Base-by-base conservation (phyloP, 139 green algal species). In the Spirogloea muscicola region DNA sequence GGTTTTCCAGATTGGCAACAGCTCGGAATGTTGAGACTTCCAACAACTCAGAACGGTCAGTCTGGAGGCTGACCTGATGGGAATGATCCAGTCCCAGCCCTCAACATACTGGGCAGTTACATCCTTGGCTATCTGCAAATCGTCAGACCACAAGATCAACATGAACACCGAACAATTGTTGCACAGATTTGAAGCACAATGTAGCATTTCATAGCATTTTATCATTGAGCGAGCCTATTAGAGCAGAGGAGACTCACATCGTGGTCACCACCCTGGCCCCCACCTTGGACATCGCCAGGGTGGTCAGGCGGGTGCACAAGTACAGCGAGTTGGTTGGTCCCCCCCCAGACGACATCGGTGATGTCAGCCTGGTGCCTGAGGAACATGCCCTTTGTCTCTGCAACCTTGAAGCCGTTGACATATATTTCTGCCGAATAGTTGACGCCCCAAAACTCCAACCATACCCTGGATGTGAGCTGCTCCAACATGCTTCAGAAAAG, bases 61-160 rank as follows among this genome's bases (percentile, higher is more conserved):
- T 49, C 13, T 13, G 66, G 27, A 71, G 41, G 18, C 16, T 16
- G 27, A 79, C 71, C 71, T 55, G 41, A 83, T 71, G 25, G 76
- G 76, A 38, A 41, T 44, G 37, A 83, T 83, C 76, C 76, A 83
- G 42, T 83, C 76, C 76, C 76, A 83, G 31, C 76, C 76, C 58
- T 83, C 76, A 59, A 83, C 76, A 63, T 83, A 83, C 40, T 83
- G 74, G 10, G 72, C 42, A 33, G 76, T 72, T 3, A 83, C 76
- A 72, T 83, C 76, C 41, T 83, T 80, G 7, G 76, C 76, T 42
- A 83, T 82, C 74, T 84, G 55, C 60, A 64, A n/a, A n/a, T n/a
- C n/a, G n/a, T n/a, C n/a, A n/a, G n/a, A n/a, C n/a, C n/a, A n/a
- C n/a, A n/a, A n/a, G n/a, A n/a, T n/a, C n/a, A n/a, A n/a, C n/a